phyloP scores from a whole-genome alignment of 1,284 basidiomycete species.

The Apiotrichum veenhuisii region DNA sequence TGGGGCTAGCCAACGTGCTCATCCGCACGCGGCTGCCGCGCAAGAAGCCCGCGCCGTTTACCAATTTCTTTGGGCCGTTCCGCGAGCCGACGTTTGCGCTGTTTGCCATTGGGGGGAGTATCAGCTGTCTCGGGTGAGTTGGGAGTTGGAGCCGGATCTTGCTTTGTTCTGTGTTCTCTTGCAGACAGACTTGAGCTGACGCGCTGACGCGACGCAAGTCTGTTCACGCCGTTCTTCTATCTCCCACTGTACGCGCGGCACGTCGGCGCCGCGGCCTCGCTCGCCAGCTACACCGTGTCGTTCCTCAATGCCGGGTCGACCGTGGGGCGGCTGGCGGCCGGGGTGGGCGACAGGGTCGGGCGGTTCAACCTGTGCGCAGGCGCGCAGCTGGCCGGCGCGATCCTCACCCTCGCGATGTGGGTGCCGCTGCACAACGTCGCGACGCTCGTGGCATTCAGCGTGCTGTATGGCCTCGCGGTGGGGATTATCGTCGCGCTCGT shows the following conservation, averaged over 20 bases:
- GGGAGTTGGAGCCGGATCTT: no score
- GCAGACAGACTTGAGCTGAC: no score
- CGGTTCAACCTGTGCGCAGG: conserved; percentile 37
- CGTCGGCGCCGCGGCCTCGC: conserved; percentile 27
- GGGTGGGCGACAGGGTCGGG: conserved; percentile 12
- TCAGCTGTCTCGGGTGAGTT: no score
- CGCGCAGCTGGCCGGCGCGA: conserved; percentile 18
- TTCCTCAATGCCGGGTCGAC: conserved; percentile 35
- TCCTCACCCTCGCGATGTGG: conserved; percentile 25
- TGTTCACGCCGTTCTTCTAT: conserved; percentile 37
- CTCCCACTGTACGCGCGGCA: conserved; percentile 27
- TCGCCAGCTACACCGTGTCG: conserved; percentile 28
- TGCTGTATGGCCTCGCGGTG: conserved; percentile 41
- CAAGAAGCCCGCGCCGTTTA: conserved; percentile 18
- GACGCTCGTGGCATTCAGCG: conserved; percentile 34
- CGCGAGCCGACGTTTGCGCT: conserved; percentile 23
- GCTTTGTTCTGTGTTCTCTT: no score
- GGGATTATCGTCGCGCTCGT: conserved; percentile 31
- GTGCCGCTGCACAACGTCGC: conserved; percentile 17
- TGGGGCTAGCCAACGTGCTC: conserved; percentile 15
- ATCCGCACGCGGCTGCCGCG: conserved; percentile 21
- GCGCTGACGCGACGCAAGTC: no score
- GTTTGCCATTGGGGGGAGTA: conserved; percentile 10
- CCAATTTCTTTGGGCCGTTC: conserved; percentile 23
- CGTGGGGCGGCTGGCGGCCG: conserved; percentile 19